Evolutionary conservation across 1,284 basidiomycete genomes (phyloP).

Genomic region (Puccinia horiana): DNA sequence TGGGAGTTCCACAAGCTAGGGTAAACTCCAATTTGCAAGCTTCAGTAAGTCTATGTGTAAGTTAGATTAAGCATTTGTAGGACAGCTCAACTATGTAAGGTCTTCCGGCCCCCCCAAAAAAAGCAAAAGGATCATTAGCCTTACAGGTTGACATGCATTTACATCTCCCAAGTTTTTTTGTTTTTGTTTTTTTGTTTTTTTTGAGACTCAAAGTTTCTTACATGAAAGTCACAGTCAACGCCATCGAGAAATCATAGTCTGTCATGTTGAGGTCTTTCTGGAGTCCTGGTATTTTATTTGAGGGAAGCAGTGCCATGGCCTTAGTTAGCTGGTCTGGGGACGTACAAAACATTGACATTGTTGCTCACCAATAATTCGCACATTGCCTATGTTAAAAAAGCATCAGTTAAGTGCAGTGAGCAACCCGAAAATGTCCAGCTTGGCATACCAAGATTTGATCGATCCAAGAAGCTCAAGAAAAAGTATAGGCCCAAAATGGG

Average conservation of each 20-base stretch:
- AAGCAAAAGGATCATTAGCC: background rate
- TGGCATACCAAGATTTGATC: constrained; percentile 30
- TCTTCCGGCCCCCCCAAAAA: background rate
- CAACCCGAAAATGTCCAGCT: background rate
- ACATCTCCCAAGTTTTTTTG: background rate
- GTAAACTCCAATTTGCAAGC: background rate
- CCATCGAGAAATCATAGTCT: constrained; percentile 24
- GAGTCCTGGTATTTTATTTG: constrained; percentile 3
- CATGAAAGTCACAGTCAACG: constrained; percentile 27
- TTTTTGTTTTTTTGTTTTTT: too few species aligned
- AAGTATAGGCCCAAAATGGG: constrained; percentile 32
- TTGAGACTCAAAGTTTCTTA: background rate
- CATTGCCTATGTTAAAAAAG: background rate
- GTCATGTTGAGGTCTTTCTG: constrained; percentile 21
- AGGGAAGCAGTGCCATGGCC: background rate
- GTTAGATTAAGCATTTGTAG: background rate
- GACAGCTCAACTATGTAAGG: constrained; percentile 9
- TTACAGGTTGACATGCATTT: background rate
- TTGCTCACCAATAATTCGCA: constrained; percentile 19
- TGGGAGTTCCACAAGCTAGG: background rate
- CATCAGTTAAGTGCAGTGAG: background rate
- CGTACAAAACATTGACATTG: background rate
- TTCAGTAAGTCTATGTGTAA: background rate
- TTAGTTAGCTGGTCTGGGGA: background rate
- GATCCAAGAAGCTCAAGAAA: constrained; percentile 38